phyloP scores from a whole-genome alignment of 345 rosid species.

The Populus euphratica region DNA sequence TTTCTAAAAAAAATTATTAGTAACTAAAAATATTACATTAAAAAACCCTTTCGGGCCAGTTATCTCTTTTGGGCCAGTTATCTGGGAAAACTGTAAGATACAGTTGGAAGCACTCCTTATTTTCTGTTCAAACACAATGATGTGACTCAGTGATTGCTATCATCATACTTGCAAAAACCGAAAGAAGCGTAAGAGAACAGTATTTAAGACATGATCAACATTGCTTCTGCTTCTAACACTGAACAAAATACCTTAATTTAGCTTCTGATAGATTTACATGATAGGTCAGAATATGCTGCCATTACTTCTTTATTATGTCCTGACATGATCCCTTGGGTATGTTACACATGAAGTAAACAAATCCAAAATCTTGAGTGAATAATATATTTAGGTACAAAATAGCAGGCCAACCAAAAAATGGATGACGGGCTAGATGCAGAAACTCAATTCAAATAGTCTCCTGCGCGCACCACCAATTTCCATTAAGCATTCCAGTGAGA shows the following conservation, averaged over 20 bases:
- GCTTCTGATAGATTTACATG: conserved; percentile 4
- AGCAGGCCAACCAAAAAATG: background rate
- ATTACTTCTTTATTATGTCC: conserved; percentile 11
- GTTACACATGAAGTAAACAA: conserved; percentile 13
- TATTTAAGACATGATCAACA: no score
- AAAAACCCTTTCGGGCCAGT: no score
- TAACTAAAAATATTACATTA: no score
- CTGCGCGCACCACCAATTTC: background rate
- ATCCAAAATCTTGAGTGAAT: background rate
- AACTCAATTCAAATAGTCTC: background rate
- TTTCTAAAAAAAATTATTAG: no score
- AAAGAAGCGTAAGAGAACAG: no score
- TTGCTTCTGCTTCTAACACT: background rate
- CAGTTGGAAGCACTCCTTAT: no score
- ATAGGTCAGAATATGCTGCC: background rate
- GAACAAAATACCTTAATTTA: no score
- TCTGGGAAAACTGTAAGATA: no score
- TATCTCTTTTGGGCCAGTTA: no score
- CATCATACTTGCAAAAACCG: no score
- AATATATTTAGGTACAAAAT: background rate
- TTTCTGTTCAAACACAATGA: no score
- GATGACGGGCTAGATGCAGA: background rate
- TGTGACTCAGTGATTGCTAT: no score
- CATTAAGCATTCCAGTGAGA: background rate
- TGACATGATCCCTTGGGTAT: background rate